Evolutionary conservation across 306 rosid genomes (phyloP), one percentile per base, ranked within the genome.

Genomic region (Cicer judaicum): DNA sequence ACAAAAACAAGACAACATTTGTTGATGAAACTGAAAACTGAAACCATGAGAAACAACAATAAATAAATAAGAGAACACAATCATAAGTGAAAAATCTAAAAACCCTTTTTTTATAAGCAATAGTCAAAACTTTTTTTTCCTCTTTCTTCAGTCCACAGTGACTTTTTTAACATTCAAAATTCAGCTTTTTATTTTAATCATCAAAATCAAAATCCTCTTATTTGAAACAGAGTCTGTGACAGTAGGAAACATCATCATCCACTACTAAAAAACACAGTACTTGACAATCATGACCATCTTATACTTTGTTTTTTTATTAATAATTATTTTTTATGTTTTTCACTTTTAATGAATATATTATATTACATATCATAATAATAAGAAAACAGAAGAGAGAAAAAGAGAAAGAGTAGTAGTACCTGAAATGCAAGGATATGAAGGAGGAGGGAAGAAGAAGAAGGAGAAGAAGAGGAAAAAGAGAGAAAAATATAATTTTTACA

Each of bases 221-320:
- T 8, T 10, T 52, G 42, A 73, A 78, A 8, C 57, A 78, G 54
- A 72, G 77, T 53, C 4, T 74, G 4, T 63, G 43, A 46, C 55
- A 40, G 66, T n/a, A 7, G 59, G 70, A 60, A 79, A 24, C 76
- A 75, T 16, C 84, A 79, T 70, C 83, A 10, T 72, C 47, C 48
- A 68, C 59, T 60, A 73, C 43, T 29, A 61, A 70, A 13, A 74
- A 70, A 64, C 69, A 61, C 70, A 85, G 77, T 36, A 34, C 75
- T 70, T 69, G 15, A 68, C 5, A 36, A 65, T 72, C 38, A 49
- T 74, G 59, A 68, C 24, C 7, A 68, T 69, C 47, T 50, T 9
- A 13, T 12, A 14, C 19, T 38, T 19, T 0, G 41, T 18, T 64
- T 16, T 14, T 21, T 15, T 53, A 60, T 21, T 10, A 63, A 73